phyloP scores from a whole-genome alignment of 2,329 filamentous ascomycete species.

The Alternaria postmessia region DNA sequence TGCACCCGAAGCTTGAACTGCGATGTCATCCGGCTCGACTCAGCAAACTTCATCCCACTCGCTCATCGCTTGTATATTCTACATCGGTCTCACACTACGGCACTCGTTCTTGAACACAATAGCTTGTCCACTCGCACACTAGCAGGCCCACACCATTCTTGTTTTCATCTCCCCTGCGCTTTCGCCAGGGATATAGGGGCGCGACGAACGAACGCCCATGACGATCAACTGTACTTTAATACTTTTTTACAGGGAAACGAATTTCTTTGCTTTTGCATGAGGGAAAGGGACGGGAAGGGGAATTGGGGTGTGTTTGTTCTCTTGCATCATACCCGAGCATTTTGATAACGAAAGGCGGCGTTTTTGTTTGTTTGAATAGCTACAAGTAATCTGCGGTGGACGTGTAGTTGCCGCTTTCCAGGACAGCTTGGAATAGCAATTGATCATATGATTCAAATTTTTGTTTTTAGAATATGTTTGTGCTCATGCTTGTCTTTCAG shows the following conservation, averaged over 20 bases:
- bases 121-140: neutral
- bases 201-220: neutral
- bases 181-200: neutral
- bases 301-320: conserved; percentile 5
- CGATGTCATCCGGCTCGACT: neutral
- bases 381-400: neutral
- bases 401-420: neutral
- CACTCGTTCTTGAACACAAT: neutral
- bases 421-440: neutral
- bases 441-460: neutral
- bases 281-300: neutral
- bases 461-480: neutral
- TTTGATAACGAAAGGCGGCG: neutral
- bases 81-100: neutral
- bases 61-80: neutral
- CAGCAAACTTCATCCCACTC: neutral
- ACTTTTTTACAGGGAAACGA: neutral
- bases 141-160: neutral
- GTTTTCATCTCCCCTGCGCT: neutral
- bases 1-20: neutral
- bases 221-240: neutral
- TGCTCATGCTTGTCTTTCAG: neutral
- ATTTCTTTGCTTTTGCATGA: conserved; percentile 3
- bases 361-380: neutral
- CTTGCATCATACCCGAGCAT: conserved; percentile 8